Evolutionary conservation across 2,329 filamentous ascomycete genomes (phyloP).

Genomic region (Arthrocladium fulminans): DNA sequence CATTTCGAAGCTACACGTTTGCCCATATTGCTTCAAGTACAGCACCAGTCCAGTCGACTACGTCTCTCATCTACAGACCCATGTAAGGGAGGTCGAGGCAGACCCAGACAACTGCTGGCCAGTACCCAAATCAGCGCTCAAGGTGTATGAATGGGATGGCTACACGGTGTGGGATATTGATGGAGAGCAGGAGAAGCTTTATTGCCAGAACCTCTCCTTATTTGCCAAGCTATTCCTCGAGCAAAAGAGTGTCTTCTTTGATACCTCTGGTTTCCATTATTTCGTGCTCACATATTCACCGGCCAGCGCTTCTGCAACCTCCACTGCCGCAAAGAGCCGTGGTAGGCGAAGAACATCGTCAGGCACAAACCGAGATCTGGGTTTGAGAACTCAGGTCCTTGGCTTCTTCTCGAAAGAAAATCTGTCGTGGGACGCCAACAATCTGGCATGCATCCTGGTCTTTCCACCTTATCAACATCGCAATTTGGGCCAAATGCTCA

Average conservation of each 20-base stretch:
- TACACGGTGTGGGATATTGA: constrained; percentile 91
- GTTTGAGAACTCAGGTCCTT: constrained; percentile 49
- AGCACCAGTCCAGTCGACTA: constrained; percentile 41
- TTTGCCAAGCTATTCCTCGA: constrained; percentile 97
- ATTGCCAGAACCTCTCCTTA: constrained; percentile 88
- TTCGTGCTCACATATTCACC: constrained; percentile 73
- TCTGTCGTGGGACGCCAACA: constrained; percentile 97
- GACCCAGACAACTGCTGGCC: constrained; percentile 31
- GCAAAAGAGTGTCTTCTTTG: constrained; percentile 97
- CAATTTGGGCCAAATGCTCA: constrained; percentile 77
- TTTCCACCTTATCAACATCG: constrained; percentile 94
- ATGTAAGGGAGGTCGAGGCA: constrained; percentile 23
- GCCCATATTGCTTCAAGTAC: constrained; percentile 91
- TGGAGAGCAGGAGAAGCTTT: constrained; percentile 77
- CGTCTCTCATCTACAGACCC: constrained; percentile 44
- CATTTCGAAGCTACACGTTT: constrained; percentile 61
- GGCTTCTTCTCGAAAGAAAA: constrained; percentile 99
- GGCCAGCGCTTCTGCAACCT: constrained; percentile 5
- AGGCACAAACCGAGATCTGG: constrained; percentile 24
- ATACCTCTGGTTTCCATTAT: constrained; percentile 88
- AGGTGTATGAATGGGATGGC: constrained; percentile 68
- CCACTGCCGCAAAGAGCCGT: constrained; percentile 12
- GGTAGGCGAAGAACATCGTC: constrained; percentile 17
- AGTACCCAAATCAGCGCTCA: constrained; percentile 53
- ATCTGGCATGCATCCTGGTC: constrained; percentile 88